Evolutionary conservation across 2,329 filamentous ascomycete species (phyloP).

Genomic region (Colletotrichum nymphaeae): DNA sequence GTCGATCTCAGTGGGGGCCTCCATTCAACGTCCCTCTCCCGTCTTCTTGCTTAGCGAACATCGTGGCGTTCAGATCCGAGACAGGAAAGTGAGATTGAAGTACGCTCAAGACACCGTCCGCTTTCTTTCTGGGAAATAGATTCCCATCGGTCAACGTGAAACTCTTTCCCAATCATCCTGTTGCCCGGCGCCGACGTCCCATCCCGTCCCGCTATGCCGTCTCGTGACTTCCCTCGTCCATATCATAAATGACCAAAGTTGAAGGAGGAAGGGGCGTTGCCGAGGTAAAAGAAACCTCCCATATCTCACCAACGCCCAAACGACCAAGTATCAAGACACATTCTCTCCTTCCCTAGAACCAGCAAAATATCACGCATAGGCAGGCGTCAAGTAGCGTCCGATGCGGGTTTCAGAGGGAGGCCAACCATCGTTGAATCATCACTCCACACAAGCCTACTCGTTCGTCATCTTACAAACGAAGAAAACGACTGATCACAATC

Average conservation of each 20-base stretch:
- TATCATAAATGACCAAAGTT: constrained; percentile 27
- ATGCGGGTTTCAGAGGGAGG: background rate
- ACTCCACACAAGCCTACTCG: background rate
- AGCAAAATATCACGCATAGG: background rate
- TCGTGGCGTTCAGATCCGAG: constrained; percentile 15
- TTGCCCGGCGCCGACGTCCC: background rate
- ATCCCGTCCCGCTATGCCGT: constrained; percentile 1
- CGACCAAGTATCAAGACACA: background rate
- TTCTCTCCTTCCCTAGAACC: background rate
- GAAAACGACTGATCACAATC: constrained; percentile 27
- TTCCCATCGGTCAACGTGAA: background rate
- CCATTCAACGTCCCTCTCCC: background rate
- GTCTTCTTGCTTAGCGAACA: background rate
- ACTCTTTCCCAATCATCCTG: background rate
- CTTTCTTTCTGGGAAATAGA: constrained; percentile 11
- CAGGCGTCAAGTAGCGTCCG: background rate
- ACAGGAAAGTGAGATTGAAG: constrained; percentile 11
- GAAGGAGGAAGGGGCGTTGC: constrained; percentile 4
- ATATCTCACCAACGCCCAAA: background rate
- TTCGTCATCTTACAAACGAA: background rate
- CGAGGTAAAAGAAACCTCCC: background rate
- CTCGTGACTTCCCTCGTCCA: constrained; percentile 7
- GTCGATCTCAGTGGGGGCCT: background rate
- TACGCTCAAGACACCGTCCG: background rate
- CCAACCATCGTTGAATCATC: background rate